Base-by-base conservation (phyloP, 2,329 filamentous ascomycete genomes). In the Drechslerella coelobrocha region DNA sequence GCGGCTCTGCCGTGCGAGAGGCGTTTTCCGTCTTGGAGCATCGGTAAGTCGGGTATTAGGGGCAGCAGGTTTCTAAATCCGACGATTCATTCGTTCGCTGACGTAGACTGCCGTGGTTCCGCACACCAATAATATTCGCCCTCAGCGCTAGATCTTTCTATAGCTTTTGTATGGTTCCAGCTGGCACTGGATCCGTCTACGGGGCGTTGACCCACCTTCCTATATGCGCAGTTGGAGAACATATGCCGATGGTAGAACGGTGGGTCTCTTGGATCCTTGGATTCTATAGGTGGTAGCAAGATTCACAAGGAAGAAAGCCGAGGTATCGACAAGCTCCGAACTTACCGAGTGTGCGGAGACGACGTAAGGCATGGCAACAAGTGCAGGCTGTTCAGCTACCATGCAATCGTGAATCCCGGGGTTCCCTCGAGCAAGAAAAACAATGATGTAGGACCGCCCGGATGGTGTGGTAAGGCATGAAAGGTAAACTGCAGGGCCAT, bases 321-420 rank as follows among this genome's bases (percentile, higher is more conserved):
- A 47, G 52, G 43, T 3, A 12, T 53, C 53, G 8, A 53, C 62
- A 69, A 53, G 47, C 54, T 61, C 65, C 65, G 65, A 69, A 53
- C 50, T 53, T 69, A 45, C 65, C 65, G 65, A 69, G 54, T 59
- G 54, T 69, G 43, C 57, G 65, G 65, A 69, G 65, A 69, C 65
- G 65, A 69, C 47, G 59, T 62, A 57, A 59, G 57, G 57, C 37
- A 62, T 53, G 63, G 12, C 34, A n/a, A 37, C 48, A 34, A 41
- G 45, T 47, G 50, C 57, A 62, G 55, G 39, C 39, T 48, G 41
- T 41, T 68, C 55, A 61, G 55, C 63, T 43, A 43, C 21, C 50
- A 50, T 52, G 37, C 47, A 55, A 17, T 41, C 55, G 41, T 31
- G 24, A 52, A 34, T 37, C 62, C 62, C 50, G 54, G 54, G 53